Evolutionary conservation across 495 filamentous ascomycete genomes (phyloP).

Genomic region (Penicilliopsis zonata): DNA sequence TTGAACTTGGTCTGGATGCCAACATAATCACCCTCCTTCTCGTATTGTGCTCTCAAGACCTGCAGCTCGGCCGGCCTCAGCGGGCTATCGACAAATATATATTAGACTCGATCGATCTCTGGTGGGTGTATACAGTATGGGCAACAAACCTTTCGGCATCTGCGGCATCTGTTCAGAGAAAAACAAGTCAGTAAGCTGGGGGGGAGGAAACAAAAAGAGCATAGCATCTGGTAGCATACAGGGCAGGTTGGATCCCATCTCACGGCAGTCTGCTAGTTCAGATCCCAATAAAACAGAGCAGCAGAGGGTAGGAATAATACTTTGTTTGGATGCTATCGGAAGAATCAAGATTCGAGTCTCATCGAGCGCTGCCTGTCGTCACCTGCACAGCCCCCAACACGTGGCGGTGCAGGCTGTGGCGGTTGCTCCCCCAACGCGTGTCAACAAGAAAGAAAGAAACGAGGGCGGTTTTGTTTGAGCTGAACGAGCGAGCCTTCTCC

Average conservation of each 20-base stretch:
- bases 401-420: slow-evolving; percentile 36
- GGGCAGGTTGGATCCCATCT: slow-evolving; percentile 56
- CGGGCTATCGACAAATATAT: slow-evolving; percentile 59
- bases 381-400: slow-evolving; percentile 14
- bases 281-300: background rate
- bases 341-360: background rate
- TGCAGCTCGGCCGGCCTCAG: slow-evolving; percentile 81
- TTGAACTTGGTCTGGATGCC: slow-evolving; percentile 99
- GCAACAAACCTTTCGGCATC: slow-evolving; percentile 80
- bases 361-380: slow-evolving; percentile 8
- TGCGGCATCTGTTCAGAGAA: slow-evolving; percentile 64
- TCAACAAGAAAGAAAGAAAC: too few species aligned
- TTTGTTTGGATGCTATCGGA: slow-evolving; percentile 1
- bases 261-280: too few species aligned
- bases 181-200: slow-evolving; percentile 8
- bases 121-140: background rate
- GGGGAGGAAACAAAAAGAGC: slow-evolving; percentile 5
- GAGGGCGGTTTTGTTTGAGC: too few species aligned
- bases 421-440: slow-evolving; percentile 41
- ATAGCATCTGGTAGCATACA: slow-evolving; percentile 42
- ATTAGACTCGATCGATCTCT: background rate
- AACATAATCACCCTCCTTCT: slow-evolving; percentile 92
- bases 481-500: too few species aligned
- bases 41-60: slow-evolving; percentile 84
- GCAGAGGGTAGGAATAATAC: slow-evolving; percentile 1